Conservation (phyloP, 2,329 filamentous ascomycete species). For the Fusarium palustre region DNA sequence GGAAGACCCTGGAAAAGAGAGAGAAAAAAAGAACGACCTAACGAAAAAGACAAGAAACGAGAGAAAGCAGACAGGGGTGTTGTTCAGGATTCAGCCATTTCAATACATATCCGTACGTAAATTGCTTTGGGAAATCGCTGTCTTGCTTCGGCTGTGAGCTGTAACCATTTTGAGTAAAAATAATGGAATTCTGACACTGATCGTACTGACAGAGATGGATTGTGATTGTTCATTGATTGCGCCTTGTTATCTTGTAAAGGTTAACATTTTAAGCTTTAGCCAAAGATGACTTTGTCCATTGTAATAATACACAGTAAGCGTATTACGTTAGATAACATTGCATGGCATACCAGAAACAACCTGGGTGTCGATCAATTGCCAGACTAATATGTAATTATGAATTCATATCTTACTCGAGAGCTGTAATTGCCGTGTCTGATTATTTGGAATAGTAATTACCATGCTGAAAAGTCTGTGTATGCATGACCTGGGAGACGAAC, state of each 20-base stretch:
- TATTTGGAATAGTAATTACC: no score
- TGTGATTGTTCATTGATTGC: neutral
- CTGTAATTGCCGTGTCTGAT: neutral
- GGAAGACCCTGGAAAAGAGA: neutral
- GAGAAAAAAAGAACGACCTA: neutral
- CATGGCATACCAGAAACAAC: neutral
- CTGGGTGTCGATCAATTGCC: constrained; percentile 18
- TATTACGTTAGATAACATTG: constrained; percentile 15
- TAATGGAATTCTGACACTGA: no score
- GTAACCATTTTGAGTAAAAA: constrained; percentile 10
- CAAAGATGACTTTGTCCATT: neutral
- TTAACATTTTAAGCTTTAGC: constrained; percentile 4
- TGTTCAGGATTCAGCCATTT: constrained; percentile 4
- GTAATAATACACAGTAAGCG: constrained; percentile 11
- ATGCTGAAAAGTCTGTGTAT: neutral
- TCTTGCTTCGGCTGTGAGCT: constrained; percentile 7
- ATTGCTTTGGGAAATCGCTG: neutral
- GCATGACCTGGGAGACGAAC: neutral
- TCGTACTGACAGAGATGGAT: no score
- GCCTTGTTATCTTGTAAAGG: neutral
- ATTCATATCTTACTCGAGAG: neutral
- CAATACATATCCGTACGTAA: constrained; percentile 1
- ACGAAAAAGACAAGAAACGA: neutral
- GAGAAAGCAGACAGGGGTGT: neutral
- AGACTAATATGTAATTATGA: neutral